Percentiles rank a stretch among this genome's conserved stretches.
These are phyloP conservation scores for Curvularia lunata DNA, from an alignment of 2,329 filamentous ascomycete species.

Conservation along the genomic window DNA sequence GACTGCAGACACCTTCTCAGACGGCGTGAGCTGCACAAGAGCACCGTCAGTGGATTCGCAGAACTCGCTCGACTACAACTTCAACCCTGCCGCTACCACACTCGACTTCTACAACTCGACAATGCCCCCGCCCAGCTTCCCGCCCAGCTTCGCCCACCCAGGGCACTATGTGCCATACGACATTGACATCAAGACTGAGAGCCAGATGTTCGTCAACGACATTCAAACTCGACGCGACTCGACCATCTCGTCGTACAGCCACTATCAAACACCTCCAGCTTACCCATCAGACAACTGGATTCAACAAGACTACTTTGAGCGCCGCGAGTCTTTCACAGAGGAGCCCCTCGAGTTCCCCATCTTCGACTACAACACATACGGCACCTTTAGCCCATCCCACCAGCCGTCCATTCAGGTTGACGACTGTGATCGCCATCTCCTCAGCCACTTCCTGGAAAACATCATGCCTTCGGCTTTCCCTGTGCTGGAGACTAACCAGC, in stretches of 20 bases:
- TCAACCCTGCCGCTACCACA: conserved; percentile 65
- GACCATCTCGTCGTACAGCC: conserved; percentile 89
- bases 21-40: conserved; percentile 71
- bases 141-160: conserved; percentile 56
- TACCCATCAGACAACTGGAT: conserved; percentile 75
- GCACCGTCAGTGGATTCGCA: conserved; percentile 83
- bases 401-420: conserved; percentile 82
- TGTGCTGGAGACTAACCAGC: conserved; percentile 87
- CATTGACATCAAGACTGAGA: conserved; percentile 93
- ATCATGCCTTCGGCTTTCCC: conserved; percentile 91
- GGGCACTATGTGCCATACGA: conserved; percentile 81
- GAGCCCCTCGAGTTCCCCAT: conserved; percentile 73
- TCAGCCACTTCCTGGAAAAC: conserved; percentile 89
- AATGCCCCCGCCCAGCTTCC: conserved; percentile 61
- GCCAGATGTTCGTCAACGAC: conserved; percentile 92
- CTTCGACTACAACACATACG: conserved; percentile 79
- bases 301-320: conserved; percentile 72
- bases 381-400: conserved; percentile 63
- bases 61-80: conserved; percentile 67
- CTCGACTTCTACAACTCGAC: conserved; percentile 64
- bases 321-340: conserved; percentile 68
- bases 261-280: conserved; percentile 79
- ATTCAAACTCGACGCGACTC: conserved; percentile 85
- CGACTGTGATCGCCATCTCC: conserved; percentile 82
- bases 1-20: conserved; percentile 80